Percentiles rank a stretch among this genome's conserved stretches.
These are phyloP conservation scores for Debaryomyces udenii DNA, from an alignment of 1,139 yeast species.

Conservation along the genomic window DNA sequence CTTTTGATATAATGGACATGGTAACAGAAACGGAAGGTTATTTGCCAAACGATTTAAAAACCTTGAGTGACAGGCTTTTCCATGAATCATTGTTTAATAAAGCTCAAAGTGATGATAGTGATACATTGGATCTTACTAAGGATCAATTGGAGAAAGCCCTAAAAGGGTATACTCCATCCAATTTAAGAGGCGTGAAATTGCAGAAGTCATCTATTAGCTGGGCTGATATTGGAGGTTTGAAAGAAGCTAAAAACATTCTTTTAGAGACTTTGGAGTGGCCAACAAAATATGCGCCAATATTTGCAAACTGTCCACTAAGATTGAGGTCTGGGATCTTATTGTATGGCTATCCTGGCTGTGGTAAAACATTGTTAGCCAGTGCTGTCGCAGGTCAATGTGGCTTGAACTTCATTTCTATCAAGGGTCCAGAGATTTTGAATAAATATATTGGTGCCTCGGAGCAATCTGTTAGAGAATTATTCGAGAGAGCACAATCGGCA, in stretches of 20 bases:
- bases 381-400: constrained; percentile 97
- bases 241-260: constrained; percentile 71
- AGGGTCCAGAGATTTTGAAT: constrained; percentile 95
- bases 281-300: constrained; percentile 91
- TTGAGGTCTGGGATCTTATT: constrained; percentile 86
- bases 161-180: constrained; percentile 74
- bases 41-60: constrained; percentile 78
- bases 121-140: constrained; percentile 20
- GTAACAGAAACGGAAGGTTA: constrained; percentile 87
- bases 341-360: constrained; percentile 98
- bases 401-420: constrained; percentile 86
- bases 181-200: constrained; percentile 82
- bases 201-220: constrained; percentile 78
- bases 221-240: constrained; percentile 88
- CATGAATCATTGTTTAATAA: constrained; percentile 58
- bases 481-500: constrained; percentile 92
- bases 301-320: constrained; percentile 83
- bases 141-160: constrained; percentile 59
- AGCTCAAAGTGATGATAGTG: constrained; percentile 17
- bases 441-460: constrained; percentile 98
- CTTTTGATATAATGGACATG: constrained; percentile 67
- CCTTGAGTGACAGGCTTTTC: constrained; percentile 71
- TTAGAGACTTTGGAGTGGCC: constrained; percentile 97
- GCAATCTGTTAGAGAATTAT: constrained; percentile 88
- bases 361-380: constrained; percentile 89